Evolutionary conservation across 1,139 yeast genomes (phyloP).

Genomic region (Lodderomyces theae): DNA sequence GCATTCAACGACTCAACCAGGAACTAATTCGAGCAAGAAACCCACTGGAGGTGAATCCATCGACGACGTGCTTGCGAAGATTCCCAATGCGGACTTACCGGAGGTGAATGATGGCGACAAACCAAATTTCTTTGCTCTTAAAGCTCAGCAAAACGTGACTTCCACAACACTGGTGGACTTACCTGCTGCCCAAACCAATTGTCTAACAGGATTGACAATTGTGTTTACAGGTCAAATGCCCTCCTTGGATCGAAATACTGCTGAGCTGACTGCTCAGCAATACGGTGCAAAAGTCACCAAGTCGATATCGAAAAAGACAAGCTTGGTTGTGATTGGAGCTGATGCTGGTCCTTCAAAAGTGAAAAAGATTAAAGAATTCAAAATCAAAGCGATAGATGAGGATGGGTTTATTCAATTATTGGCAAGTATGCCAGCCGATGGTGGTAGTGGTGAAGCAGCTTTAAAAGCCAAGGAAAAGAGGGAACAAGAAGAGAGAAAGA

Average conservation of each 20-base stretch:
- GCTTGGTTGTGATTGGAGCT: conserved; percentile 85
- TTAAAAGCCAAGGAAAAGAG: conserved; percentile 67
- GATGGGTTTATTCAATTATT: conserved; percentile 79
- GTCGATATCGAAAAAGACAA: conserved; percentile 81
- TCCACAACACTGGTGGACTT: conserved; percentile 36
- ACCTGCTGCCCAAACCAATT: conserved; percentile 79
- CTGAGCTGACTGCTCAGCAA: conserved; percentile 72
- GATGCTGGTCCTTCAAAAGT: conserved; percentile 98
- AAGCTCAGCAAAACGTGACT: conserved; percentile 24
- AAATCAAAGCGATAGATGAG: conserved; percentile 80
- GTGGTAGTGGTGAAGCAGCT: conserved; percentile 82
- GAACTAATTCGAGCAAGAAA: too few relatives aligned
- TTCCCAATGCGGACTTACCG: conserved; percentile 71
- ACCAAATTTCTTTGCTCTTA: conserved; percentile 47
- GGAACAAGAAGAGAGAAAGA: conserved; percentile 59
- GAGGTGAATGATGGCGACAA: conserved; percentile 51
- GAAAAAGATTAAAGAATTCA: conserved; percentile 67
- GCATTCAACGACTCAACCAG: too few relatives aligned
- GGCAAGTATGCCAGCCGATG: conserved; percentile 82
- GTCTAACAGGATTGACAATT: conserved; percentile 81
- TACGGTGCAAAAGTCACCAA: conserved; percentile 96
- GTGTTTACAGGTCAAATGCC: conserved; percentile 94
- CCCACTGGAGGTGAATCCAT: conserved; percentile 6
- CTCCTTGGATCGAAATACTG: conserved; percentile 68
- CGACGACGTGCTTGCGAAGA: conserved; percentile 17